These are phyloP conservation scores for Botrytis medusae DNA, from an alignment of 2,329 filamentous ascomycete species.

Conservation along the genomic window DNA sequence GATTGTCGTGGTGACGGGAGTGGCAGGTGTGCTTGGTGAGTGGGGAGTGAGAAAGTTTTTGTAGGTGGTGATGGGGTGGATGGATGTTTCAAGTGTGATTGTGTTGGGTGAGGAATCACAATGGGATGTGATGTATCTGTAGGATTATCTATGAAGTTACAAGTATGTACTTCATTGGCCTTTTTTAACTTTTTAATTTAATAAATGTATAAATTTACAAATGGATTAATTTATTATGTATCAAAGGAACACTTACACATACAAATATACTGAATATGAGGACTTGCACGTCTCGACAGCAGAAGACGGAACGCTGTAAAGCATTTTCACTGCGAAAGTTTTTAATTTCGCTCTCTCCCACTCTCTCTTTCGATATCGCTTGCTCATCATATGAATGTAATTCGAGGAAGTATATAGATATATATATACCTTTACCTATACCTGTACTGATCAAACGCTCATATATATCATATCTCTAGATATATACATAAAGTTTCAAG, in stretches of 20 bases:
- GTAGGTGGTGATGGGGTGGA: neutral
- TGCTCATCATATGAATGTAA: too few species aligned
- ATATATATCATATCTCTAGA: too few species aligned
- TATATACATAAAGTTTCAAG: too few species aligned
- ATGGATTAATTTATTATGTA: neutral
- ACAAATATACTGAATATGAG: neutral
- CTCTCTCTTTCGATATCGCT: too few species aligned
- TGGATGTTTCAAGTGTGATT: too few species aligned
- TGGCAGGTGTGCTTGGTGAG: slow-evolving; percentile 17
- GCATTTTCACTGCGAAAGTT: too few species aligned
- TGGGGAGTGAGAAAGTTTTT: neutral
- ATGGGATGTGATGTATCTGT: neutral
- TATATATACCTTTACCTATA: too few species aligned
- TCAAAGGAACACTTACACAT: too few species aligned
- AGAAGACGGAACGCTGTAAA: too few species aligned
- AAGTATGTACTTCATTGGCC: neutral
- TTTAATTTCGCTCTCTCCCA: too few species aligned
- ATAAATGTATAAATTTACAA: neutral
- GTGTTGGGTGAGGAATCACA: neutral
- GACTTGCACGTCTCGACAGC: neutral
- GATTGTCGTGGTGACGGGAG: slow-evolving; percentile 16
- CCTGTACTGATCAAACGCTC: too few species aligned
- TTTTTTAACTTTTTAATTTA: neutral
- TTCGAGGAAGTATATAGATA: too few species aligned
- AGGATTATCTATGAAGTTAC: neutral